These are phyloP conservation scores for Acacia acuminata DNA, from an alignment of 306 rosid species.

Conservation along the genomic window DNA sequence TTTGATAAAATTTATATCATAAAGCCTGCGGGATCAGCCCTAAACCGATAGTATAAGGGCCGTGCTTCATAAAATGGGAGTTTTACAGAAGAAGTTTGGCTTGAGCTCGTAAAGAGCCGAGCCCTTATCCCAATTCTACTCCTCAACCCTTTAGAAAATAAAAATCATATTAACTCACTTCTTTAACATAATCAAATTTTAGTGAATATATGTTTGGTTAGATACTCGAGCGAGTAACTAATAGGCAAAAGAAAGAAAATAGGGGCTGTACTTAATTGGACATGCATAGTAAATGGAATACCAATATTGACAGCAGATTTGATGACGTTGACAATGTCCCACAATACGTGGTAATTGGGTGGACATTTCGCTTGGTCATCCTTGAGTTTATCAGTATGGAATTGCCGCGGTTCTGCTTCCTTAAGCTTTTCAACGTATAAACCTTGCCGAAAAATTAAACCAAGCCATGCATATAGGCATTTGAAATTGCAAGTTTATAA, in stretches of 20 bases:
- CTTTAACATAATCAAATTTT: too few relatives aligned
- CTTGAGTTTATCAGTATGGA: not conserved
- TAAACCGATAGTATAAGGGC: too few relatives aligned
- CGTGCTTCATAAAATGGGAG: too few relatives aligned
- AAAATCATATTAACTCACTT: too few relatives aligned
- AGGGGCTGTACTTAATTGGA: not conserved
- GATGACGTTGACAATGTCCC: not conserved
- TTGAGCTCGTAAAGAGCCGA: too few relatives aligned
- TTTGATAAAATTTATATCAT: too few relatives aligned
- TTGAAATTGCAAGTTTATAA: not conserved
- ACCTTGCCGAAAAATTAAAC: slow-evolving; percentile 8
- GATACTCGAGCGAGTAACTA: too few relatives aligned
- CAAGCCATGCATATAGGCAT: not conserved
- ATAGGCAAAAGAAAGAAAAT: not conserved
- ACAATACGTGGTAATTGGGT: not conserved
- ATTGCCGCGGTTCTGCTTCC: not conserved
- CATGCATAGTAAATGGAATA: not conserved
- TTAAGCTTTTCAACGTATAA: not conserved
- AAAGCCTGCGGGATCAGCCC: too few relatives aligned
- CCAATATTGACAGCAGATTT: not conserved
- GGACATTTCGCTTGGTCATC: not conserved
- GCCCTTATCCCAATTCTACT: too few relatives aligned
- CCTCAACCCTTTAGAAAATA: too few relatives aligned
- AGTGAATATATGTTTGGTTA: too few relatives aligned
- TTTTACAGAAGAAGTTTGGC: too few relatives aligned